Evolutionary conservation across 208 protist species (phyloP).

Genomic region (Wallacemonas collosoma): DNA sequence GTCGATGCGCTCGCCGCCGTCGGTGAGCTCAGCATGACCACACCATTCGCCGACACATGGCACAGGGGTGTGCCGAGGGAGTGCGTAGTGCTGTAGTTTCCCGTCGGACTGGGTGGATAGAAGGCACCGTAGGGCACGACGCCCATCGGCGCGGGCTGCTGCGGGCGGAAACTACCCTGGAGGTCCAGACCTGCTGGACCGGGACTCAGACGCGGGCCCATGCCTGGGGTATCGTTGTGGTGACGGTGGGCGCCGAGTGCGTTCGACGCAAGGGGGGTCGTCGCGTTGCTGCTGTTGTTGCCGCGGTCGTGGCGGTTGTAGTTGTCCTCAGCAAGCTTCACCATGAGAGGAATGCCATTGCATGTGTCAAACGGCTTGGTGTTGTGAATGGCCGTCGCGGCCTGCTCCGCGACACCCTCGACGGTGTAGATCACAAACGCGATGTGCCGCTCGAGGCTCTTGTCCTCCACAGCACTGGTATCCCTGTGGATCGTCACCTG

Average conservation of each 20-base stretch:
- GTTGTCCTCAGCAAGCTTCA: constrained; percentile 78
- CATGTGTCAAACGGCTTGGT: constrained; percentile 69
- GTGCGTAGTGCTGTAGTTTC: background rate
- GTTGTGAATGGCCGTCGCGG: constrained; percentile 69
- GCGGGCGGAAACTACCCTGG: background rate
- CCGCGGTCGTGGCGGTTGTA: constrained; percentile 12
- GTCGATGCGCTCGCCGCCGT: background rate
- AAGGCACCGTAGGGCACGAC: background rate
- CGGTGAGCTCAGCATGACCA: background rate
- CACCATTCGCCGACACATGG: background rate
- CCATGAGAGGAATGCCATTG: constrained; percentile 71
- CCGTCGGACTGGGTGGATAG: background rate
- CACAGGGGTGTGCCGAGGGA: background rate
- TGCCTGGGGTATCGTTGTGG: background rate
- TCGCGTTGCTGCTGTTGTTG: constrained; percentile 1
- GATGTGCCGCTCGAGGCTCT: constrained; percentile 28
- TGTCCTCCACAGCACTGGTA: constrained; percentile 38
- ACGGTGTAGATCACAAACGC: constrained; percentile 42
- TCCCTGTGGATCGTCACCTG: constrained; percentile 47
- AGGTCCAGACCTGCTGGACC: background rate
- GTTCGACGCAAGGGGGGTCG: background rate
- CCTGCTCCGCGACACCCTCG: constrained; percentile 58
- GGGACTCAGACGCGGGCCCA: background rate
- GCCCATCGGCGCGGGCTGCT: background rate
- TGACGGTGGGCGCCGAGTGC: background rate